Percentiles rank a stretch among this genome's conserved stretches.
Evolutionary conservation across 176 grass and related monocot species (phyloP).

Genomic region (Oryza meridionalis): DNA sequence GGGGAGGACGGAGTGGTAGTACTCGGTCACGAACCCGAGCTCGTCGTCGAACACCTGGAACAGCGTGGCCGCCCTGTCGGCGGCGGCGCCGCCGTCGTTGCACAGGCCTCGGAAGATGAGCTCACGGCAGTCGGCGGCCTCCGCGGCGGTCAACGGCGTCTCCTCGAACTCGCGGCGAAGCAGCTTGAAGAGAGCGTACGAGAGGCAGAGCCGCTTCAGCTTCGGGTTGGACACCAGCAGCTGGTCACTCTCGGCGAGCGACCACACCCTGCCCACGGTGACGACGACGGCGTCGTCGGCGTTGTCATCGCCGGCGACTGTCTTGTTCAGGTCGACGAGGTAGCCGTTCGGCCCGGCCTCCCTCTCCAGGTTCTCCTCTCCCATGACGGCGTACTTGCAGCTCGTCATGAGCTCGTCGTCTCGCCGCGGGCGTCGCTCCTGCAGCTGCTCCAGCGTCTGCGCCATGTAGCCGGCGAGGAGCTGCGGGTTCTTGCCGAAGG

Average conservation of each 20-base stretch:
- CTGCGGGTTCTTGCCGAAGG: conserved; percentile 21
- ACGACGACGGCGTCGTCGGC: neutral
- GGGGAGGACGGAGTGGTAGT: conserved; percentile 28
- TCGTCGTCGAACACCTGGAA: conserved; percentile 32
- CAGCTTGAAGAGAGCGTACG: conserved; percentile 25
- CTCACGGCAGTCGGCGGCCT: neutral
- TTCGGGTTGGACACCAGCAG: neutral
- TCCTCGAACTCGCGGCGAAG: conserved; percentile 4
- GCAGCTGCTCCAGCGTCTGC: neutral
- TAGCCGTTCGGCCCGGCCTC: conserved; percentile 8
- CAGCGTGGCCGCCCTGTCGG: neutral
- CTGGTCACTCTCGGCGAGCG: neutral
- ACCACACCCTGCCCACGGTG: conserved; percentile 17
- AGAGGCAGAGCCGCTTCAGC: conserved; percentile 30
- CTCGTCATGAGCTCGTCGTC: neutral
- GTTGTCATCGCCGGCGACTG: no score
- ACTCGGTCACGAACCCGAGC: conserved; percentile 17
- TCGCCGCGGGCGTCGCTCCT: neutral
- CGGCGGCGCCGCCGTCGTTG: neutral
- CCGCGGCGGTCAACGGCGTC: neutral
- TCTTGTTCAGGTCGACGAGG: neutral
- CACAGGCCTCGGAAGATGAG: neutral
- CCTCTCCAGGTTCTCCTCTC: neutral
- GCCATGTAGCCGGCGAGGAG: conserved; percentile 20
- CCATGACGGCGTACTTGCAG: conserved; percentile 28